phyloP scores from a whole-genome alignment of 768 basidiomycete genomes.

The Dictyophora rubrovolvata region DNA sequence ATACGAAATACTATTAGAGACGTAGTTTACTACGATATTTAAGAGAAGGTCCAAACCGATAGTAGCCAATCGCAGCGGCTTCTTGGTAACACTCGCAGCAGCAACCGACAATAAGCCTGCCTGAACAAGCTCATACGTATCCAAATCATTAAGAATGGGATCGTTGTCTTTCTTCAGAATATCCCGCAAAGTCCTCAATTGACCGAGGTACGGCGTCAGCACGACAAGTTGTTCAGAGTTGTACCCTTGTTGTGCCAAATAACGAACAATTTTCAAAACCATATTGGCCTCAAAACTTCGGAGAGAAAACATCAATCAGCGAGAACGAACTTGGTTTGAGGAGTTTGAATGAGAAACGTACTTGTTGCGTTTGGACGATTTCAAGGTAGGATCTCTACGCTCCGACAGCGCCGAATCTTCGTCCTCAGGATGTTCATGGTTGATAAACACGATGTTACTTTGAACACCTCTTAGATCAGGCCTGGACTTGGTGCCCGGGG shows the following conservation, averaged over 20 bases:
- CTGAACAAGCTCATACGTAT: constrained; percentile 44
- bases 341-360: constrained; percentile 13
- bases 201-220: constrained; percentile 62
- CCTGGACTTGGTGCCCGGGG: constrained; percentile 36
- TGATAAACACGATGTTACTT: constrained; percentile 51
- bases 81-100: constrained; percentile 31
- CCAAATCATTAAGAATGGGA: constrained; percentile 53
- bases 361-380: constrained; percentile 50
- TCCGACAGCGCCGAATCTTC: constrained; percentile 32
- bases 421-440: constrained; percentile 48
- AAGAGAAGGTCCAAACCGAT: constrained; percentile 36
- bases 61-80: constrained; percentile 46
- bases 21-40: not conserved
- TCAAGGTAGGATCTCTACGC: constrained; percentile 33
- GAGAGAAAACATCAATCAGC: not conserved
- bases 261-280: constrained; percentile 55
- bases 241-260: constrained; percentile 61
- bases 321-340: not conserved
- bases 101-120: constrained; percentile 41
- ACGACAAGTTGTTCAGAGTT: constrained; percentile 49
- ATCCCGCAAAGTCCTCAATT: constrained; percentile 41
- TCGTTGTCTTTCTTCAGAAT: constrained; percentile 37
- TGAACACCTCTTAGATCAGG: constrained; percentile 44
- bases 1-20: not conserved
- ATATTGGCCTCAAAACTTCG: constrained; percentile 39